phyloP scores from a whole-genome alignment of 768 basidiomycete genomes.

The Tricholoma sp. region DNA sequence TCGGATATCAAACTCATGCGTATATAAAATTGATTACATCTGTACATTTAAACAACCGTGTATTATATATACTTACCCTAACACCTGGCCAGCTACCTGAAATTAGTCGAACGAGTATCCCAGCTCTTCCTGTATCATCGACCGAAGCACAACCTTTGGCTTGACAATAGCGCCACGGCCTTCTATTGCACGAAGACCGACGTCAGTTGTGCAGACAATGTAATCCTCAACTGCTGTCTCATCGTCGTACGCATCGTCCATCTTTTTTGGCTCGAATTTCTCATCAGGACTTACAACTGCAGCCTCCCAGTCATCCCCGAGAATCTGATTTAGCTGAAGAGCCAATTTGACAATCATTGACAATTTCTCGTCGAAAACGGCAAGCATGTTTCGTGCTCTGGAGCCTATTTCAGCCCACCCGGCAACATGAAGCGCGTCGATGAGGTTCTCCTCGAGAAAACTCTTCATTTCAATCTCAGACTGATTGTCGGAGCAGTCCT shows the following conservation, averaged over 20 bases:
- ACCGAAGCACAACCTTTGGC: conserved; percentile 24
- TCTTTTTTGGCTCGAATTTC: conserved; percentile 20
- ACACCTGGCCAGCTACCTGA: too few relatives aligned
- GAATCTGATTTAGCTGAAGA: conserved; percentile 25
- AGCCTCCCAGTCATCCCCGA: conserved; percentile 21
- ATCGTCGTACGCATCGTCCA: conserved; percentile 25
- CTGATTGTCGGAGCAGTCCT: conserved; percentile 14
- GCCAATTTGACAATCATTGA: conserved; percentile 24
- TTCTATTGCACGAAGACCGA: conserved; percentile 21
- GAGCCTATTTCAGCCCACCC: neutral
- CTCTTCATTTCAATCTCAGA: conserved; percentile 9
- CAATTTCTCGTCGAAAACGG: conserved; percentile 7
- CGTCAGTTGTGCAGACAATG: conserved; percentile 27
- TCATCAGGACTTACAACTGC: conserved; percentile 20
- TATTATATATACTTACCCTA: too few relatives aligned
- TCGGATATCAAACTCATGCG: too few relatives aligned
- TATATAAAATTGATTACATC: too few relatives aligned
- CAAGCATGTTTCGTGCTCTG: conserved; percentile 1
- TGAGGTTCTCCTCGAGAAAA: conserved; percentile 17
- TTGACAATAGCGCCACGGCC: conserved; percentile 16
- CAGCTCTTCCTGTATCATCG: conserved; percentile 8
- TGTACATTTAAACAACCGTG: too few relatives aligned
- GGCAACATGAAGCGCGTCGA: conserved; percentile 1
- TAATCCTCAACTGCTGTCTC: conserved; percentile 13
- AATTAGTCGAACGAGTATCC: conserved; percentile 1